Evolutionary conservation across 192 early-diverging fungal genomes (phyloP), one percentile per base, ranked within the genome.

Genomic region (Haplosporangium gracile): DNA sequence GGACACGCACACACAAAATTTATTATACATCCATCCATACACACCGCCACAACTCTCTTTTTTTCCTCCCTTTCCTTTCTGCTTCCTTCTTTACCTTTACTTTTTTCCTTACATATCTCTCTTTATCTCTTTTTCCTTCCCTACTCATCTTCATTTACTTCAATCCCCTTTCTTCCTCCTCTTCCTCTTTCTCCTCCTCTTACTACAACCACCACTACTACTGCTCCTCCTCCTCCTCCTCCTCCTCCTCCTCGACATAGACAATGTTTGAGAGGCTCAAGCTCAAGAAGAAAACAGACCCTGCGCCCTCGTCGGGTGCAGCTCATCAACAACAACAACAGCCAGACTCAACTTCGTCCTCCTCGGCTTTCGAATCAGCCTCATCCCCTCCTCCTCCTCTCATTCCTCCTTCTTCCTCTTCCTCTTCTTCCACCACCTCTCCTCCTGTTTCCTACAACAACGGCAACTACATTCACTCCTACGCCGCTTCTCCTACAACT

Each of bases 231-330:
- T 70, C 55, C 51, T 16, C 40, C 38, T 29, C 38, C n/a, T 55
- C 18, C 47, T 7, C 42, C 5, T 43, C 0, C 29, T 26, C 20
- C 24, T 32, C 51, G 34, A 65, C 60, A 26, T 8, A 57, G 29
- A 65, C 34, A 77, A 85, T 85, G 83, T 85, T 85, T 68, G 78
- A 74, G 9, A 38, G 72, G 15, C 68, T 40, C 68, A 85, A 76
- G 74, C 79, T 80, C 74, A 85, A 80, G 38, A 75, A 74, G 57
- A 85, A 79, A 36, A 60, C 73, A 36, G 83, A 76, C 70, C 49
- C 83, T 39, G 38, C 80, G 47, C 24, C 43, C 16, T 13, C 79
- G 26, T 18, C 36, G 36, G 36, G 36, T 1, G 36, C 72, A 2
- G 26, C 39, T n/a, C 49, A 77, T 9, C 60, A 51, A 51, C 49